These are phyloP conservation scores for Wickerhamiella dianesei DNA, from an alignment of 805 yeast genomes.

Conservation along the genomic window DNA sequence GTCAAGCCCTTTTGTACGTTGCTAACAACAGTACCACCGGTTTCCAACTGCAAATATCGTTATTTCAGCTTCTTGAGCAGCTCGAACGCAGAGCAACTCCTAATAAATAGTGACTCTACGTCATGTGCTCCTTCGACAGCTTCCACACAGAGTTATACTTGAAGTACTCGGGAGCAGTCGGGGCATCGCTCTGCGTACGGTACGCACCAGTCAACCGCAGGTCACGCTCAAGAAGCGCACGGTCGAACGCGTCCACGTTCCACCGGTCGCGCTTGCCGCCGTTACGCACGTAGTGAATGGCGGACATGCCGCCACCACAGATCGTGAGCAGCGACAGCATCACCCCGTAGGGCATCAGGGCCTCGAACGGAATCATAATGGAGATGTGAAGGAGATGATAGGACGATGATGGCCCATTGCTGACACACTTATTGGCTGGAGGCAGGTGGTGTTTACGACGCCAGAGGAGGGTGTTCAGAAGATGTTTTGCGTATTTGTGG, in stretches of 20 bases:
- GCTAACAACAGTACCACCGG: background rate
- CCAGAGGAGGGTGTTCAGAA: no score
- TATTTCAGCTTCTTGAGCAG: no score
- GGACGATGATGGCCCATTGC: background rate
- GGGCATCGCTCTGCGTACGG: conserved; percentile 53
- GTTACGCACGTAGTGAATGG: conserved; percentile 32
- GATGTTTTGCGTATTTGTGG: no score
- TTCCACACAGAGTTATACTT: conserved; percentile 49
- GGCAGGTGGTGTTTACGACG: no score
- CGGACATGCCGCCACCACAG: conserved; percentile 40
- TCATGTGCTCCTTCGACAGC: conserved; percentile 14
- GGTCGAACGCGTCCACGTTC: conserved; percentile 42
- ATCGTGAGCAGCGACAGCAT: conserved; percentile 38
- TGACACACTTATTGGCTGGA: background rate
- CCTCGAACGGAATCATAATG: conserved; percentile 56
- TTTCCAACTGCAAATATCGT: no score
- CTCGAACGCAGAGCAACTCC: background rate
- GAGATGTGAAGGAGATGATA: conserved; percentile 4
- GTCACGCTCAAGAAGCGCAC: conserved; percentile 52
- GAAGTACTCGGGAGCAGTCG: conserved; percentile 65
- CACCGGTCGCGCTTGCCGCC: conserved; percentile 42
- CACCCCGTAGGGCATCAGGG: conserved; percentile 46
- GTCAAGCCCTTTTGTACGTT: no score
- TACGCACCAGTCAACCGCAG: conserved; percentile 58
- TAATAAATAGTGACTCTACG: background rate